Evolutionary conservation across 179 eudicot species (phyloP).

Genomic region (Patellifolia procumbens): DNA sequence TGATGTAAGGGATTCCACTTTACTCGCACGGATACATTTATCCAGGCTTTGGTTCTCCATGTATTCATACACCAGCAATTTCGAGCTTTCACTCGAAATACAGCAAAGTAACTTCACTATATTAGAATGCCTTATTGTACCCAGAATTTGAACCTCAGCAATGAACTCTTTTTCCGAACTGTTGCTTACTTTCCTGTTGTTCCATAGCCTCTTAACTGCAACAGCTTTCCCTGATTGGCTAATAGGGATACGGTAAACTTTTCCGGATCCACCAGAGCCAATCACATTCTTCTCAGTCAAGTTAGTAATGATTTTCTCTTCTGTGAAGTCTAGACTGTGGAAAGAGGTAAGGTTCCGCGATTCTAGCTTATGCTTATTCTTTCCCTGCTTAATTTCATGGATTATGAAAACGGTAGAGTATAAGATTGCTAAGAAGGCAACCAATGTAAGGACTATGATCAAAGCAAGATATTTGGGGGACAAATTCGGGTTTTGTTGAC

Average conservation of each 20-base stretch:
- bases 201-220: constrained; percentile 80
- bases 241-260: constrained; percentile 53
- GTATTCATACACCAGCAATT: constrained; percentile 81
- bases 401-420: constrained; percentile 39
- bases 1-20: constrained; percentile 14
- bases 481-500: constrained; percentile 17
- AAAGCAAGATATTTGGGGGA: constrained; percentile 48
- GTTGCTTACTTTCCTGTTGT: constrained; percentile 33
- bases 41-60: constrained; percentile 84
- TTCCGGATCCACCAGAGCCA: constrained; percentile 87
- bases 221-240: constrained; percentile 42
- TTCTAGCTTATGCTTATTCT: constrained; percentile 32
- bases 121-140: constrained; percentile 68
- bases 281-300: constrained; percentile 57
- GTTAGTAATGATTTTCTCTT: constrained; percentile 47
- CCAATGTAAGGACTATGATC: constrained; percentile 47
- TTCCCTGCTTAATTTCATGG: constrained; percentile 44
- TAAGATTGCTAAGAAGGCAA: constrained; percentile 34
- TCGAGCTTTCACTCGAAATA: constrained; percentile 68
- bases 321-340: constrained; percentile 70
- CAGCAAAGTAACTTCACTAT: constrained; percentile 84
- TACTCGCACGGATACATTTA: constrained; percentile 58
- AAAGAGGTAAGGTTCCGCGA: constrained; percentile 82
- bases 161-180: constrained; percentile 60
- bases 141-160: constrained; percentile 71